A percentile compares a stretch with the other conserved stretches of the same genome.
Evolutionary conservation across 192 early-diverging fungal species (phyloP).

Genomic region (Umbelopsis vinacea): DNA sequence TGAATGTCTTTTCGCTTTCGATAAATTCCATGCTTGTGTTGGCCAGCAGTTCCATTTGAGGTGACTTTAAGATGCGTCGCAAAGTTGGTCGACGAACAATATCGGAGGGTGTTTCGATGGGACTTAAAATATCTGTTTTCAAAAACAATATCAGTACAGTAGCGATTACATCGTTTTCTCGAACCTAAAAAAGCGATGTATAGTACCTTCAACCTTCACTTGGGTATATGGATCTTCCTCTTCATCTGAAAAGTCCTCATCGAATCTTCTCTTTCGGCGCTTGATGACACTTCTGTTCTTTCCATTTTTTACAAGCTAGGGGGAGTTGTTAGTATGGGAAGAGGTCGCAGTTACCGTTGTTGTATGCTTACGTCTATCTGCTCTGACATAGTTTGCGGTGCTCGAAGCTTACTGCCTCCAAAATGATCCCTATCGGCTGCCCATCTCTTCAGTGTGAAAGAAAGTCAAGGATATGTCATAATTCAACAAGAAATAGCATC

Average conservation of each 20-base stretch:
- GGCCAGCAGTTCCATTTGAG: slow-evolving; percentile 58
- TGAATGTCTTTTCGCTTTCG: slow-evolving; percentile 64
- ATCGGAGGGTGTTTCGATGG: slow-evolving; percentile 59
- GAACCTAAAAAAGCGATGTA: not conserved
- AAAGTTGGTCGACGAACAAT: slow-evolving; percentile 51
- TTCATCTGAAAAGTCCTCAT: slow-evolving; percentile 48
- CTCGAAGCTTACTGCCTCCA: slow-evolving; percentile 51
- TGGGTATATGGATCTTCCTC: slow-evolving; percentile 66
- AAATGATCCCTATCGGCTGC: slow-evolving; percentile 42
- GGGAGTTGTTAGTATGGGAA: slow-evolving; percentile 4
- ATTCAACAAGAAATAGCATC: not conserved
- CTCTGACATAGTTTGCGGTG: slow-evolving; percentile 42
- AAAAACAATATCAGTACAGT: not conserved
- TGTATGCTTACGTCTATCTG: slow-evolving; percentile 33
- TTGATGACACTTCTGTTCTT: slow-evolving; percentile 48
- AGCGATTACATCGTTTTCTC: no score
- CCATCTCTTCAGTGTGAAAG: slow-evolving; percentile 57
- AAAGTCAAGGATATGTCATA: slow-evolving; percentile 23
- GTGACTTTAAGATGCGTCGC: slow-evolving; percentile 55
- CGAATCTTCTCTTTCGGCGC: slow-evolving; percentile 25
- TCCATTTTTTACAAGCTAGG: slow-evolving; percentile 41
- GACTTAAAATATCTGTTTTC: slow-evolving; percentile 52
- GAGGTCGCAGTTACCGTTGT: slow-evolving; percentile 27
- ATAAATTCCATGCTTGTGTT: slow-evolving; percentile 63
- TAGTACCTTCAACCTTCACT: slow-evolving; percentile 62